Evolutionary conservation across 1,139 yeast species (phyloP), one percentile per base, ranked within the genome.

Genomic region (Candida albicans): DNA sequence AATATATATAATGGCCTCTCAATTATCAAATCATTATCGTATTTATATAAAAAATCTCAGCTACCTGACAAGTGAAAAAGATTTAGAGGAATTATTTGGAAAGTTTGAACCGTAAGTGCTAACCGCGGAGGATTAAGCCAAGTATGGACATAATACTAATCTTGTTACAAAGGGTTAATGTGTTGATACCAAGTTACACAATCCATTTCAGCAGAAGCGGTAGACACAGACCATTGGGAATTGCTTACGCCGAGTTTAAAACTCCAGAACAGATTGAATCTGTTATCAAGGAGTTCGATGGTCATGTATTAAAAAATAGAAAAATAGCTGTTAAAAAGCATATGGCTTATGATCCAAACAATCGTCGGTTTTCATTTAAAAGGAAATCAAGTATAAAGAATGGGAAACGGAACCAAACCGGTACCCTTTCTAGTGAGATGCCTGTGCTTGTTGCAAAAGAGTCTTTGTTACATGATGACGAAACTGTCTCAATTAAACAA

Each of bases 1-100:
- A 18, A 3, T 18, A 18, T 3, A 27, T n/a, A 25, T 15, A 36
- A 37, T 32, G 36, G 24, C 38, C 15, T 26, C 41, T 4, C 33
- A 37, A 30, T 33, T 46, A 32, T 35, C 42, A 8, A 38, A 45
- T 6, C 44, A 41, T 32, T 31, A 41, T 28, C 44, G 54, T 72
- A 85, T 93, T 54, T 93, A 87, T 73, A 89, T 88, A 62, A 93
- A 93, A 81, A 90, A 93, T 82, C 76, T 93, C 59, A 84, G 81
- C 57, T 57, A 76, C 48, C 93, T 84, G 54, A 79, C 81, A 65
- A 62, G 83, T 45, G 87, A 84, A 58, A 87, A 82, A 50, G 85
- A 86, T 63, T 83, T 93, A 62, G 77, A 75, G 61, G 82, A 80
- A 54, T 70, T 88, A 62, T 93, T 93, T 65, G 69, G 72, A 58